Evolutionary conservation across 768 basidiomycete genomes (phyloP).

Genomic region (Pisolithus albus): DNA sequence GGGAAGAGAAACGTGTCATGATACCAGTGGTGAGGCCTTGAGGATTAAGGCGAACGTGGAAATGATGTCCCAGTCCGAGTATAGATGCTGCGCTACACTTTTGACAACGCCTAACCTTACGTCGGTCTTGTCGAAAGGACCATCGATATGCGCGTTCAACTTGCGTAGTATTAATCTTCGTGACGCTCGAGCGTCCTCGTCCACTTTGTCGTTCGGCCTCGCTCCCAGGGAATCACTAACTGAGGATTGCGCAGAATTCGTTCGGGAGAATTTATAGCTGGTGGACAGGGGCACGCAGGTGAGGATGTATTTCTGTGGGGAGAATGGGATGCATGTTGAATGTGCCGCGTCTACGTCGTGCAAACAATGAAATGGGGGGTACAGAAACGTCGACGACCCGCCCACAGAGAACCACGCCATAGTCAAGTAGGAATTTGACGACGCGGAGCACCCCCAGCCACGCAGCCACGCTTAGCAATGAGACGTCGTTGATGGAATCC

Average conservation of each 20-base stretch:
- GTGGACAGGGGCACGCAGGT: slow-evolving; percentile 21
- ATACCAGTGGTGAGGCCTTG: background rate
- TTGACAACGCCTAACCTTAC: slow-evolving; percentile 60
- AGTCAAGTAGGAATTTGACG: no score
- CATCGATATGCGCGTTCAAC: slow-evolving; percentile 50
- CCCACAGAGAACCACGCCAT: no score
- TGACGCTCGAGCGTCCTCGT: slow-evolving; percentile 56
- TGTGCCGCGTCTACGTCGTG: no score
- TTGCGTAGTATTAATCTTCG: slow-evolving; percentile 62
- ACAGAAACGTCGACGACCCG: no score
- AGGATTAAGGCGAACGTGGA: background rate
- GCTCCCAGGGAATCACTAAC: slow-evolving; percentile 41
- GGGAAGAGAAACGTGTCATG: background rate
- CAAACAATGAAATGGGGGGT: no score
- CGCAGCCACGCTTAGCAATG: no score
- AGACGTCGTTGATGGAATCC: no score
- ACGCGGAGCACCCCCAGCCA: no score
- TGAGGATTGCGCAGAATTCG: slow-evolving; percentile 28
- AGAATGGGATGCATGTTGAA: slow-evolving; percentile 11
- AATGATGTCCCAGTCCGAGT: slow-evolving; percentile 5
- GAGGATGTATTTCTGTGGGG: background rate
- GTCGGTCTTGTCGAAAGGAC: slow-evolving; percentile 51
- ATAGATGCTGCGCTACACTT: slow-evolving; percentile 51
- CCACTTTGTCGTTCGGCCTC: slow-evolving; percentile 48
- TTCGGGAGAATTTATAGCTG: slow-evolving; percentile 12